These are phyloP conservation scores for Penicillium fuscoglaucum DNA, from an alignment of 2,329 filamentous ascomycete species.

Conservation along the genomic window DNA sequence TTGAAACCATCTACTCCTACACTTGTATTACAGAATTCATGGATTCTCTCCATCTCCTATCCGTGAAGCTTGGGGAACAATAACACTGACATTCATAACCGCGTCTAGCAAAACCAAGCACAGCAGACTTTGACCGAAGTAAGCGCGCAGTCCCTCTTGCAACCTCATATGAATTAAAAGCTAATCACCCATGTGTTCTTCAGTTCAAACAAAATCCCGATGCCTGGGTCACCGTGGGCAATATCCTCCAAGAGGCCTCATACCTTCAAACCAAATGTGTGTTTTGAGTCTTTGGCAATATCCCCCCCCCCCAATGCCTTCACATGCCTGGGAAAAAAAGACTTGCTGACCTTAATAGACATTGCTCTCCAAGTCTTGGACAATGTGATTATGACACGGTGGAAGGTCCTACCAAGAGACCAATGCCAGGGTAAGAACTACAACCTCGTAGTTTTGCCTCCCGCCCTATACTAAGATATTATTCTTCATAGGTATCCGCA, in stretches of 20 bases:
- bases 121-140: conserved; percentile 92
- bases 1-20: background rate
- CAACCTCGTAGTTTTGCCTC: background rate
- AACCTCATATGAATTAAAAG: background rate
- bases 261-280: conserved; percentile 96
- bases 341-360: conserved; percentile 58
- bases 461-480: conserved; percentile 25
- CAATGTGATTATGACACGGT: conserved; percentile 97
- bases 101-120: conserved; percentile 84
- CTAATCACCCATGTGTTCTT: conserved; percentile 13
- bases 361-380: conserved; percentile 94
- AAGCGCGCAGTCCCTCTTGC: conserved; percentile 37
- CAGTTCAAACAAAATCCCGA: conserved; percentile 99
- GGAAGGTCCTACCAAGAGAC: conserved; percentile 95
- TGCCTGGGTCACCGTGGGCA: conserved; percentile 95
- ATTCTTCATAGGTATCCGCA: conserved; percentile 74
- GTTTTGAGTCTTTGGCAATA: conserved; percentile 36
- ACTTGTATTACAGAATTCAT: background rate
- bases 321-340: background rate
- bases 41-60: background rate
- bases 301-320: background rate
- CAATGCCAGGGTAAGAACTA: conserved; percentile 75
- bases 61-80: background rate
- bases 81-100: conserved; percentile 32
- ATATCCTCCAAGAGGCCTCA: conserved; percentile 89